Conservation (phyloP, 352 stramenopile genomes). For the Phytophthora pisi region DNA sequence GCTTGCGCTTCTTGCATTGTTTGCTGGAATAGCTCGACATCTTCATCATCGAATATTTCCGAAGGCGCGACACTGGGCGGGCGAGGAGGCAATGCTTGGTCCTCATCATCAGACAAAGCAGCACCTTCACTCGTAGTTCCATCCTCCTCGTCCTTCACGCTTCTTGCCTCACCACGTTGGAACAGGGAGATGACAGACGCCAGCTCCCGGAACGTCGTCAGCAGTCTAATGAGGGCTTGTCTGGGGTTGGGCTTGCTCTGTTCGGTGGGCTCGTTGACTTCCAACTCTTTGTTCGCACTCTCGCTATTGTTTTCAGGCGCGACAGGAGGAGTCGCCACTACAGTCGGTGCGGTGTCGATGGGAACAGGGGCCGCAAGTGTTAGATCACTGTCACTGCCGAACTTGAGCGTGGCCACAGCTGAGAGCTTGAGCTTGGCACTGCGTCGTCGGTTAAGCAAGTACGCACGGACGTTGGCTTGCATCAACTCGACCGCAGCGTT, state of each 20-base stretch:
- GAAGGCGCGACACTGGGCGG: slow-evolving; percentile 3
- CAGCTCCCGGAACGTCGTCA: slow-evolving; percentile 37
- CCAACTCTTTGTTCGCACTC: not conserved
- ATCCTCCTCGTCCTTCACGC: slow-evolving; percentile 10
- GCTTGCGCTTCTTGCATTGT: slow-evolving; percentile 35
- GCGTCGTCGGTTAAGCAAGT: slow-evolving; percentile 52
- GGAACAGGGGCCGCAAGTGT: not conserved
- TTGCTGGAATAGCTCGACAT: slow-evolving; percentile 32
- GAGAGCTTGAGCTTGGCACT: slow-evolving; percentile 28
- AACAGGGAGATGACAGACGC: slow-evolving; percentile 31
- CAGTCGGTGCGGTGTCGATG: slow-evolving; percentile 9
- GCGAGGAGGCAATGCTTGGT: slow-evolving; percentile 7
- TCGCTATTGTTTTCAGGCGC: slow-evolving; percentile 8
- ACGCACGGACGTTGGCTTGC: slow-evolving; percentile 68
- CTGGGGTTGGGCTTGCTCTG: slow-evolving; percentile 20
- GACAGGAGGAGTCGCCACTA: not conserved
- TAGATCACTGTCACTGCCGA: slow-evolving; percentile 16
- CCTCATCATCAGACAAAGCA: not conserved
- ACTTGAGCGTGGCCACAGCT: not conserved
- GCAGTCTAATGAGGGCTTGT: slow-evolving; percentile 28
- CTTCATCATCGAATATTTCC: slow-evolving; percentile 22
- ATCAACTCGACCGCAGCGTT: slow-evolving; percentile 63
- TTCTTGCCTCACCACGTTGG: slow-evolving; percentile 13
- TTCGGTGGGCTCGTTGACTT: not conserved
- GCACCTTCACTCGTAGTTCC: not conserved